Base-by-base conservation (phyloP, 495 filamentous ascomycete genomes). In the Amphirosellinia nigrospora region DNA sequence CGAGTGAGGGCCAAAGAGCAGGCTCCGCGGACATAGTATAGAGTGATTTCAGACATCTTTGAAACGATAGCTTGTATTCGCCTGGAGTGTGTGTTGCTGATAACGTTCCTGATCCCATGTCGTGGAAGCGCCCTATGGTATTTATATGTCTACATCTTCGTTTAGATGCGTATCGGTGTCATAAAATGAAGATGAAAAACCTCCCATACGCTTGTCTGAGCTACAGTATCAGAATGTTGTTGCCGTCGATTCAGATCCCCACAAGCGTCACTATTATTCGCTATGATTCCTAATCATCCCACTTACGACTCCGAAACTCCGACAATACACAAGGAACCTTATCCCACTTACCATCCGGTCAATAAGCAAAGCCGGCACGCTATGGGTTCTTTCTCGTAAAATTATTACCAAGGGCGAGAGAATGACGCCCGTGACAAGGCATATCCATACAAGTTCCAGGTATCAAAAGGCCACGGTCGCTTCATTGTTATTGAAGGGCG, bases 1-100 rank as follows among this genome's bases (percentile, higher is more conserved):
- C 77, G 63, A 82, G 81, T 0, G 80, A n/a, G 75, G 7, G 68
- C 73, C 4, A 80, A 68, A 39, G 78, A 77, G 74, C 81, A 83
- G n/a, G 80, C 72, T 46, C 74, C 75, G 16, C 71, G 67, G 19
- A 70, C 56, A 39, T 71, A 73, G 72, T 73, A 80, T 15, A 79
- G 71, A 59, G 72, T 76, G 50, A 78, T 45, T 23, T 67, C 19
- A 34, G 74, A 52, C 69, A 59, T 63, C 5, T 41, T 71, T 30
- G 55, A 16, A 21, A 36, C 8, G 19, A 58, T n/a, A 8, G 1
- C 2, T 36, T n/a, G 8, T 19, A 21, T 58, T 21, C 15, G 3
- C 13, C 32, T 21, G 28, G 6, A 21, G 8, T 58, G 28, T 36
- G 34, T 8, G 53, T 36, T 36, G 30, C 7, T 9, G 50, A 30